These are phyloP conservation scores for Lotus japonicus DNA, from an alignment of 306 rosid genomes.

Conservation along the genomic window DNA sequence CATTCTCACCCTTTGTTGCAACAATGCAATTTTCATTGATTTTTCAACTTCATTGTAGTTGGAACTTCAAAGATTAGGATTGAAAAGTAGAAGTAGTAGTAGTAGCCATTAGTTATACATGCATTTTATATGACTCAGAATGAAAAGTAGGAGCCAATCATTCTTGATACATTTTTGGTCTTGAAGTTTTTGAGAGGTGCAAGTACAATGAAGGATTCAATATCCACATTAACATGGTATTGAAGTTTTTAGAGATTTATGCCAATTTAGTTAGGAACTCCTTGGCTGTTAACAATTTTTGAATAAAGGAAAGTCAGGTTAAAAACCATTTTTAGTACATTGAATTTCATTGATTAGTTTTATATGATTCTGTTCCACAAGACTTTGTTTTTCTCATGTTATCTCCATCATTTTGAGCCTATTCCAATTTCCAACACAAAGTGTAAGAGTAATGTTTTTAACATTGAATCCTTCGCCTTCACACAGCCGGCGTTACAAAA, in stretches of 20 bases:
- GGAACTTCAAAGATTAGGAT: conserved; percentile 47
- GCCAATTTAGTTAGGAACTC: neutral
- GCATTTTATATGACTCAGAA: too few relatives aligned
- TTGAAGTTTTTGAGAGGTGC: neutral
- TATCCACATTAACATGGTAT: conserved; percentile 3
- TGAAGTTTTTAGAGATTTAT: neutral
- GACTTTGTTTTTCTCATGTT: neutral
- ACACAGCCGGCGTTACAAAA: too few relatives aligned
- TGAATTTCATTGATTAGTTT: neutral
- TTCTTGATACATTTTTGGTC: neutral
- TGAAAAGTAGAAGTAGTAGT: conserved; percentile 47
- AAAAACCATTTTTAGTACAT: neutral
- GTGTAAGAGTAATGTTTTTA: too few relatives aligned
- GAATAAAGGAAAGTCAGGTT: neutral
- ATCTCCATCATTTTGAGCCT: neutral
- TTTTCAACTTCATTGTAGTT: conserved; percentile 25
- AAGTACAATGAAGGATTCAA: neutral
- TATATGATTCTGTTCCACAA: neutral
- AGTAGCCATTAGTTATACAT: neutral
- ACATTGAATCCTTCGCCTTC: too few relatives aligned
- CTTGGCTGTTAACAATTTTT: neutral
- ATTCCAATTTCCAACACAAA: too few relatives aligned
- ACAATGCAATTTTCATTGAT: conserved; percentile 69
- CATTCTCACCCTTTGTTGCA: conserved; percentile 24
- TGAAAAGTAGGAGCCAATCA: conserved; percentile 28